A percentile compares a stretch with the other conserved stretches of the same genome.
Evolutionary conservation across 1,284 basidiomycete species (phyloP).

Genomic region (Ceratobasidium sp.): DNA sequence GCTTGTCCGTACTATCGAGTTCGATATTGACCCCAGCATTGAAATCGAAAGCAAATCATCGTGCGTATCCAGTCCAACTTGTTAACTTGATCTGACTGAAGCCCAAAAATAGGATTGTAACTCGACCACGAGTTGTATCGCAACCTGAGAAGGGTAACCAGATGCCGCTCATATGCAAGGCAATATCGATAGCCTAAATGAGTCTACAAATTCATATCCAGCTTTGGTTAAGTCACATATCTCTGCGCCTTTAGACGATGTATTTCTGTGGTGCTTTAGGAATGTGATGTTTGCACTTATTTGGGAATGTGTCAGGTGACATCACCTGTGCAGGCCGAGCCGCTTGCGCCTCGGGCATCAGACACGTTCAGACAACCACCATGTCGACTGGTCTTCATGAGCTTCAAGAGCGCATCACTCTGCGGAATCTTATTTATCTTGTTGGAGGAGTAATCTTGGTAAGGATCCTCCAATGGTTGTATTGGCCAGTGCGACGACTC

Average conservation of each 20-base stretch:
- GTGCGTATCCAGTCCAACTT: neutral
- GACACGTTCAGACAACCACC: neutral
- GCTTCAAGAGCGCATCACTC: neutral
- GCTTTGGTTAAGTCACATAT: neutral
- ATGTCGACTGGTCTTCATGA: neutral
- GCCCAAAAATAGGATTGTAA: slow-evolving; percentile 29
- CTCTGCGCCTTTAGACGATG: neutral
- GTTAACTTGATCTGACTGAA: neutral
- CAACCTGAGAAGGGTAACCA: slow-evolving; percentile 39
- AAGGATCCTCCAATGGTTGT: neutral
- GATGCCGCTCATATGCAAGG: slow-evolving; percentile 40
- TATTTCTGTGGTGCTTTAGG: neutral
- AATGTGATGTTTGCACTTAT: no score
- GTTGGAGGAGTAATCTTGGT: neutral
- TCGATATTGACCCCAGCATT: slow-evolving; percentile 44
- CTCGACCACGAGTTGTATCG: slow-evolving; percentile 33
- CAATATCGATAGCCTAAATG: neutral
- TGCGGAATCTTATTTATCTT: neutral
- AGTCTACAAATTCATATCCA: neutral
- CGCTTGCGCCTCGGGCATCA: neutral
- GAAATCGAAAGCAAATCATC: slow-evolving; percentile 30
- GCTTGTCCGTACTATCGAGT: slow-evolving; percentile 47
- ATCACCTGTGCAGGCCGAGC: neutral
- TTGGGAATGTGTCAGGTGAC: no score
- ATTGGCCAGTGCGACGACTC: neutral